Evolutionary conservation across 2,329 filamentous ascomycete genomes (phyloP), one percentile per base, ranked within the genome.

Genomic region (Paracamarosporium sp.): DNA sequence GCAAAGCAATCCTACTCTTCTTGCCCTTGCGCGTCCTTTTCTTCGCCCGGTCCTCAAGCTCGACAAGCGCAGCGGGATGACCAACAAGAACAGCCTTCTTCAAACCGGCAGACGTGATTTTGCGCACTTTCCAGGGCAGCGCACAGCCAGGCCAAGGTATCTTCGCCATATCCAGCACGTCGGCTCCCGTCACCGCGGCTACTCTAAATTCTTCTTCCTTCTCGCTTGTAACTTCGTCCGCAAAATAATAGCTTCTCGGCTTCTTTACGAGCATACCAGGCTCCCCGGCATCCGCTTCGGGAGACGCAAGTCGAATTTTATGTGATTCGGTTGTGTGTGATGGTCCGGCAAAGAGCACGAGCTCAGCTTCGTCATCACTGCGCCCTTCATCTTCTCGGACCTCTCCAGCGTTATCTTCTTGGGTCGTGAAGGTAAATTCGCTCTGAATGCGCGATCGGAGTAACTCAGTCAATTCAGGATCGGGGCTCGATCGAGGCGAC

Each of bases 51-150:
- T 72, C 67, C 22, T 71, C 64, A 1, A 74, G 56, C 1, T 60
- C 59, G 3, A 65, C 58, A 5, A 70, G 47, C 7, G 30, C 50
- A 9, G 62, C 57, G 17, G 71, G 66, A 54, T 76, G 67, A 5
- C 72, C 71, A 20, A 74, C 54, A 2, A 74, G 59, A 2, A 76
- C 68, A 11, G 59, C 57, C 57, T 67, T 74, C 59, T 63, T 70
- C 44, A 75, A 59, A 15, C 74, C 73, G 4, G 65, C 52, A n/a
- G 66, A 33, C 11, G 72, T 68, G 44, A 75, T 66, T 1, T 38
- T 70, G 28, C 28, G 65, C 45, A 76, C 71, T 55, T 75, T 76
- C 73, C 73, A 77, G 2, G 73, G 74, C 55, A 76, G 43, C 13
- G 66, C 67, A 55, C 70, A 74, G 20, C 71, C 74, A 3, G 72